Evolutionary conservation across 768 basidiomycete species (phyloP).

Genomic region (Clitopilus hobsonii): DNA sequence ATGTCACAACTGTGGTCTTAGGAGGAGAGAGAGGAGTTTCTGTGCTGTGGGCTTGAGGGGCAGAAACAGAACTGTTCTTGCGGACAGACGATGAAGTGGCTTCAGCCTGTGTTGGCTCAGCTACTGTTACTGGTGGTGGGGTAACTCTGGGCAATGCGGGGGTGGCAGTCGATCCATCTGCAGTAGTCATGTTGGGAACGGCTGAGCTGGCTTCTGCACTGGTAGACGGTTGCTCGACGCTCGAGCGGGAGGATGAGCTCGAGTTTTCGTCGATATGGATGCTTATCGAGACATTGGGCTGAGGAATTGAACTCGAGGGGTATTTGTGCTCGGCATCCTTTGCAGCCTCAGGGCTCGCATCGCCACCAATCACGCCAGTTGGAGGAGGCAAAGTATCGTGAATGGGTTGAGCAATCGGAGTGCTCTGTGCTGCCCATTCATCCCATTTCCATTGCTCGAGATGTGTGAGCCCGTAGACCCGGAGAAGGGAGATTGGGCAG

Average conservation of each 20-base stretch:
- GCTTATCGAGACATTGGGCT: too few species aligned
- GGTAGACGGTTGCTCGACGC: not conserved
- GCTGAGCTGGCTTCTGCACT: not conserved
- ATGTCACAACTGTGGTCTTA: not conserved
- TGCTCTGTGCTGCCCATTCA: conserved; percentile 70
- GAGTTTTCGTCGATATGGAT: too few species aligned
- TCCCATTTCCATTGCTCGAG: conserved; percentile 97
- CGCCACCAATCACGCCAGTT: not conserved
- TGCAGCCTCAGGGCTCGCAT: not conserved
- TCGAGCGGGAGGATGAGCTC: too few species aligned
- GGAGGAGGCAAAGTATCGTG: conserved; percentile 20
- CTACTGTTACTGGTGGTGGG: too few species aligned
- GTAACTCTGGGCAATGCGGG: too few species aligned
- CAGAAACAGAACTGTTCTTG: too few species aligned
- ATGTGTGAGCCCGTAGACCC: conserved; percentile 94
- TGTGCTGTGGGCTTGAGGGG: not conserved
- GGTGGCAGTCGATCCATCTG: too few species aligned
- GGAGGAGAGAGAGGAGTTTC: not conserved
- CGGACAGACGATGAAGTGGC: too few species aligned
- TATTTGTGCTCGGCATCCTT: too few species aligned
- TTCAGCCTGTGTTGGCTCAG: too few species aligned
- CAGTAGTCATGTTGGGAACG: not conserved
- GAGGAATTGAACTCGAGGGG: too few species aligned
- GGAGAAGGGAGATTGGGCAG: conserved; percentile 88
- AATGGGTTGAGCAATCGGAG: conserved; percentile 31